A percentile compares a stretch with the other conserved stretches of the same genome.
phyloP scores from a whole-genome alignment of 345 rosid genomes.

The Xanthoceras sorbifolium region DNA sequence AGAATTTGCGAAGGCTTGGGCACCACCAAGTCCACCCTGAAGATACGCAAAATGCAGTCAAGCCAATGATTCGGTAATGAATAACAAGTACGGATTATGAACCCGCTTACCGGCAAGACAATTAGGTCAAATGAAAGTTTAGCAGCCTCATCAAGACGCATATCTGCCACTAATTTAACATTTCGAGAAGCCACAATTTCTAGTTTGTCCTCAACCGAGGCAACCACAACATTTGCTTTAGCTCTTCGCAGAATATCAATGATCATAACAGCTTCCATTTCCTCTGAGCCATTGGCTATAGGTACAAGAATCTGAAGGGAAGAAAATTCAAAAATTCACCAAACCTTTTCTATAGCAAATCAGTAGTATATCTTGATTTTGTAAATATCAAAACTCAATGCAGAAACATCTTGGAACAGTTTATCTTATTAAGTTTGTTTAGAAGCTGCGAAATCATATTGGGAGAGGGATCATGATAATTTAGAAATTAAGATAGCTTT shows the following conservation, averaged over 20 bases:
- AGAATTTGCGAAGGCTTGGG: conserved; percentile 80
- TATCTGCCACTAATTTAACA: conserved; percentile 82
- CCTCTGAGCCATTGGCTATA: conserved; percentile 84
- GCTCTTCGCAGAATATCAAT: conserved; percentile 86
- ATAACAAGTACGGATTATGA: background rate
- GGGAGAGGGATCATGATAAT: background rate
- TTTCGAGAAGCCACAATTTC: conserved; percentile 85
- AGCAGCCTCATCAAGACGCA: conserved; percentile 84
- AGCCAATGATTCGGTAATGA: conserved; percentile 4
- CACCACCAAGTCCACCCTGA: conserved; percentile 96
- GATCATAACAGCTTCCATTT: conserved; percentile 87
- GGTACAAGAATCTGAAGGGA: conserved; percentile 83
- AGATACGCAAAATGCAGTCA: conserved; percentile 6
- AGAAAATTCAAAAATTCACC: conserved; percentile 6
- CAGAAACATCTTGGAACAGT: background rate
- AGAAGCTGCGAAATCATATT: background rate
- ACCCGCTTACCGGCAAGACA: conserved; percentile 78
- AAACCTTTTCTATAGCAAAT: conserved; percentile 2
- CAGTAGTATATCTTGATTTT: background rate
- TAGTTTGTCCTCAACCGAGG: conserved; percentile 72
- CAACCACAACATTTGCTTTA: conserved; percentile 81
- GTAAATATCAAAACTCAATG: background rate
- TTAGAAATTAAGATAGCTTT: background rate
- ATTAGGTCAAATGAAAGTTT: conserved; percentile 77
- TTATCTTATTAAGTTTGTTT: background rate